Evolutionary conservation across 2,329 filamentous ascomycete genomes (phyloP), one percentile per base, ranked within the genome.

Genomic region (Paecilomyces niveus): DNA sequence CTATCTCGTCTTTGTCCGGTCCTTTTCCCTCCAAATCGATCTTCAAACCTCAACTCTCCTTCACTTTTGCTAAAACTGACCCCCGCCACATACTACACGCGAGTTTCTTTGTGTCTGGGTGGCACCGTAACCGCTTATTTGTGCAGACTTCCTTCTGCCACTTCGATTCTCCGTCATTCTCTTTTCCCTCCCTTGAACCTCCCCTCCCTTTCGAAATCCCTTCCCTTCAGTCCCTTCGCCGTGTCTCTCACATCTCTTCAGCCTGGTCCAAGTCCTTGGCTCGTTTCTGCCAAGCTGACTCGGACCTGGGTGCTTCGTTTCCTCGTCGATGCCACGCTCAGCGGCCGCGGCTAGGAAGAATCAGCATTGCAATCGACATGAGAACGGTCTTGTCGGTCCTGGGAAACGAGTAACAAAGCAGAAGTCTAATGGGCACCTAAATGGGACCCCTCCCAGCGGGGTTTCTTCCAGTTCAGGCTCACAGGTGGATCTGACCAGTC

Each of bases 341-440:
- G 73, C 71, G 64, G 72, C 71, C 69, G 74, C 77, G 68, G 73
- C 75, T 72, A 77, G 77, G 70, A 79, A 79, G 73, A 88, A 81
- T 78, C 83, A 86, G 74, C 85, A 86, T 79, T 88, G 88, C 77
- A 85, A 81, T 70, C 86, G 89, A 75, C 89, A 95, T 78, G 92
- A 96, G 78, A 92, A 90, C 87, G 91, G 90, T 71, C 82, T 91
- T 74, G 88, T 92, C 82, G 87, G 87, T 70, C 85, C 89, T 56
- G 88, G 87, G 65, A 90, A 87, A 80, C 86, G 87, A 73, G 78
- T 87, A 68, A 79, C 75, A 62, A 82, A 81, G 72, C 80, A 82
- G 70, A 83, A 80, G 70, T 83, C 81, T 61, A 82, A 80, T 74
- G 78, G 79, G 65, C 75, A 83, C 68, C 70, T 83, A 69, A 82